These are phyloP conservation scores for Salmacisia buchloeana DNA, from an alignment of 1,284 basidiomycete genomes.

Conservation along the genomic window DNA sequence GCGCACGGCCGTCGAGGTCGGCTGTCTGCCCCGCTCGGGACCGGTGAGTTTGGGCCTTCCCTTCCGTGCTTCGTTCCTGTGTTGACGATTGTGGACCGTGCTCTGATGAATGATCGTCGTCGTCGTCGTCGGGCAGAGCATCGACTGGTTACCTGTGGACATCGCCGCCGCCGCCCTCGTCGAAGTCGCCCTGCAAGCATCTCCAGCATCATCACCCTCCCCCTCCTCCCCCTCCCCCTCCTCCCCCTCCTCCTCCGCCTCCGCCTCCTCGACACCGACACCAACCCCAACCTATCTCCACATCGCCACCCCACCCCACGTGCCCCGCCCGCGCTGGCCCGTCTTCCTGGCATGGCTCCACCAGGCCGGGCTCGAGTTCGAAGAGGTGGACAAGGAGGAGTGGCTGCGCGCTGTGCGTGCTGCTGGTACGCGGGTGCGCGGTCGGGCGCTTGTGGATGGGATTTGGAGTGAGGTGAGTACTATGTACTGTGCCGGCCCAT, in stretches of 20 bases:
- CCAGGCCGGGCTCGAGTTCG: conserved; percentile 64
- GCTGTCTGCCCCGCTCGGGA: conserved; percentile 55
- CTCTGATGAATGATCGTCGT: not conserved
- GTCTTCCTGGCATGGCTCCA: conserved; percentile 63
- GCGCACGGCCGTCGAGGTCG: conserved; percentile 53
- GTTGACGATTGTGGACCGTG: too few relatives aligned
- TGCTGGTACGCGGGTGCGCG: conserved; percentile 10
- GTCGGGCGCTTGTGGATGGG: conserved; percentile 12
- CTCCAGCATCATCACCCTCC: conserved; percentile 9
- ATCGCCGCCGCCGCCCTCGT: conserved; percentile 57
- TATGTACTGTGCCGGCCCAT: not conserved
- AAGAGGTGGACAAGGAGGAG: conserved; percentile 64
- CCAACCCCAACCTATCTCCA: conserved; percentile 10
- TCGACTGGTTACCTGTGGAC: conserved; percentile 62
- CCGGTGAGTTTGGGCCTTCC: conserved; percentile 42
- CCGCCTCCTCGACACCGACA: too few relatives aligned
- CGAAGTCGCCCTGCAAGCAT: conserved; percentile 53
- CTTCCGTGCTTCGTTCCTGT: too few relatives aligned
- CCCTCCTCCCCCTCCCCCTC: conserved; percentile 17
- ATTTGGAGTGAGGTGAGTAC: conserved; percentile 15
- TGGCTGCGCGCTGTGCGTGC: conserved; percentile 56
- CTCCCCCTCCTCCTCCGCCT: too few relatives aligned
- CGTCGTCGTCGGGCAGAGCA: conserved; percentile 28
- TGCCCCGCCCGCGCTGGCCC: conserved; percentile 45
- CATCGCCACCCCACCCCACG: conserved; percentile 7